Conservation (phyloP, 179 eudicot genomes). For the Spinacia oleracea region DNA sequence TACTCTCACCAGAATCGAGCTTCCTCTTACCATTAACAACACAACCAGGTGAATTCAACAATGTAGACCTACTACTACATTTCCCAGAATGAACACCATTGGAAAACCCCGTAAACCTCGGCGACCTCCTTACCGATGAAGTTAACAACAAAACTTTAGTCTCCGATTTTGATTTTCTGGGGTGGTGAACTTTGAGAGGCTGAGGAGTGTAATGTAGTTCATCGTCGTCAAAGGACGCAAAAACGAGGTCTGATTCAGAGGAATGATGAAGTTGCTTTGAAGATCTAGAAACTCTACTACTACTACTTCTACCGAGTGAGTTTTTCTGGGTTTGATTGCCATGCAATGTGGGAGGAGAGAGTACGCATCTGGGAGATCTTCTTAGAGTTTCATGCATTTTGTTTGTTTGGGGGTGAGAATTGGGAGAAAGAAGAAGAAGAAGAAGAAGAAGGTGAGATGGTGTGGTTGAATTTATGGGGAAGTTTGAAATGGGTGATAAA, state of each 20-base stretch:
- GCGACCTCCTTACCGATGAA: slow-evolving; percentile 24
- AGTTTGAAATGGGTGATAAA: neutral
- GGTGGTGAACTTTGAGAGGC: slow-evolving; percentile 25
- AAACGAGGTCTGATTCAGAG: neutral
- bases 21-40: slow-evolving; percentile 17
- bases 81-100: neutral
- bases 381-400: slow-evolving; percentile 2
- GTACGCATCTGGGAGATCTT: slow-evolving; percentile 21
- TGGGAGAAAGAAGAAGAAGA: neutral
- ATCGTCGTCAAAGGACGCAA: neutral
- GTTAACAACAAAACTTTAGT: neutral
- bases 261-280: neutral
- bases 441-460: neutral
- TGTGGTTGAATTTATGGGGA: neutral
- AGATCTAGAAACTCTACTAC: neutral
- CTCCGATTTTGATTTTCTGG: neutral
- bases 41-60: slow-evolving; percentile 9
- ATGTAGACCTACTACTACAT: slow-evolving; percentile 11
- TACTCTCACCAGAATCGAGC: neutral
- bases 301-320: neutral
- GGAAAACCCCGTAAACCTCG: slow-evolving; percentile 14
- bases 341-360: slow-evolving; percentile 9
- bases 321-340: neutral
- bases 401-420: neutral
- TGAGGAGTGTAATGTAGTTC: slow-evolving; percentile 16